These are phyloP conservation scores for Rosa rugosa DNA, from an alignment of 306 rosid species.

Conservation along the genomic window DNA sequence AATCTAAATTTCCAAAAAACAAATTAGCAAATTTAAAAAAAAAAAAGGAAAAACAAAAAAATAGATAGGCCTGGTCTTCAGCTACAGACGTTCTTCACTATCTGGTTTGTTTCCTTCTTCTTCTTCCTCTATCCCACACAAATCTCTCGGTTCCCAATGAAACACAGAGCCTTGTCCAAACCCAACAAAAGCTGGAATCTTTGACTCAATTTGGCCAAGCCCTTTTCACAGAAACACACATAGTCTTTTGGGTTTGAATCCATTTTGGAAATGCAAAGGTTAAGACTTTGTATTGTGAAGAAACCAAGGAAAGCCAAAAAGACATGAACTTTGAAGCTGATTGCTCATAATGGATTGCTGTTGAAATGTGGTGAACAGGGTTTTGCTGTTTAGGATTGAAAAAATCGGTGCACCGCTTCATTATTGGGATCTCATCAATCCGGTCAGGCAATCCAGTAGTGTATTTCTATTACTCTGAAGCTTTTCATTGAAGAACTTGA, in stretches of 20 bases:
- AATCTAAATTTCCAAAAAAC: neutral
- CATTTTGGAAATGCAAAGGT: slow-evolving; percentile 9
- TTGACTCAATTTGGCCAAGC: slow-evolving; percentile 14
- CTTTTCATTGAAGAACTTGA: slow-evolving; percentile 2
- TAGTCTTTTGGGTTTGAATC: slow-evolving; percentile 9
- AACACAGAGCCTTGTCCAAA: slow-evolving; percentile 27
- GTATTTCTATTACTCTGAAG: slow-evolving; percentile 16
- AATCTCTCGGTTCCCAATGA: slow-evolving; percentile 39
- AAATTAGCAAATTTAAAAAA: neutral
- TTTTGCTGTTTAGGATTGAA: slow-evolving; percentile 22
- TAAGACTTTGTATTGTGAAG: neutral
- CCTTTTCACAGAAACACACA: neutral
- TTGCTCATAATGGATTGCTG: slow-evolving; percentile 23
- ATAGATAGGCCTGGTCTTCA: slow-evolving; percentile 30
- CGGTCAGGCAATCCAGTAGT: slow-evolving; percentile 18
- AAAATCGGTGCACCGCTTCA: slow-evolving; percentile 12
- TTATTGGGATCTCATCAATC: slow-evolving; percentile 33
- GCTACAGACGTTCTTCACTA: slow-evolving; percentile 16
- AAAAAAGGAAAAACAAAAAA: neutral
- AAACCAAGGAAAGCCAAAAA: neutral
- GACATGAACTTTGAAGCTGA: slow-evolving; percentile 1
- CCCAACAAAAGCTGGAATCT: slow-evolving; percentile 26
- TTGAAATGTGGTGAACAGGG: slow-evolving; percentile 25
- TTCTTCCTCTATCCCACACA: slow-evolving; percentile 60
- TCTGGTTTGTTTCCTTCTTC: slow-evolving; percentile 25